Conservation (phyloP, 179 eudicot genomes). For the Vitellaria paradoxa region DNA sequence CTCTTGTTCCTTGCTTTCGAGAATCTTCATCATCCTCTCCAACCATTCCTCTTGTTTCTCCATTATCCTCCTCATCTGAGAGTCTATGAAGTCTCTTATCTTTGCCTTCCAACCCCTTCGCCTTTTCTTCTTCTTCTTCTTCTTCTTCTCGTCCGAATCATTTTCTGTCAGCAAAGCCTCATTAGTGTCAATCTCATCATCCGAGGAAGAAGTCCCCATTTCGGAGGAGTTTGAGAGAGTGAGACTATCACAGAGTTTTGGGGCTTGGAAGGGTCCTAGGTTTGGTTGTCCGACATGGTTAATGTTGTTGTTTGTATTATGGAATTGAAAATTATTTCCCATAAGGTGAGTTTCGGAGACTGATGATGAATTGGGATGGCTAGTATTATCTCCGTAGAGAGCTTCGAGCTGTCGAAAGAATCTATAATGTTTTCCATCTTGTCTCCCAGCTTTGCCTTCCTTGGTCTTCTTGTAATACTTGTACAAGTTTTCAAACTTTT, state of each 20-base stretch:
- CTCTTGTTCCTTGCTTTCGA: constrained; percentile 66
- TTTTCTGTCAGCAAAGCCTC: constrained; percentile 6
- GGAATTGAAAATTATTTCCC: constrained; percentile 24
- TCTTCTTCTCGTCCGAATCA: constrained; percentile 24
- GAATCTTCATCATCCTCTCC: constrained; percentile 58
- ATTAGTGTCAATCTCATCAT: constrained; percentile 30
- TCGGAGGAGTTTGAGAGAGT: constrained; percentile 69
- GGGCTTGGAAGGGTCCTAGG: constrained; percentile 24
- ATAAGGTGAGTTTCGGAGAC: constrained; percentile 28
- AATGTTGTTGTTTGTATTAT: constrained; percentile 5
- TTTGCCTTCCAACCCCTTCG: constrained; percentile 65
- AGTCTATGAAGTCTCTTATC: constrained; percentile 67
- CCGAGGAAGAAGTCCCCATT: constrained; percentile 45
- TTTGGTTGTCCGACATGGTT: neutral
- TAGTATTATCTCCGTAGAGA: constrained; percentile 50
- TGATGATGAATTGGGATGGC: constrained; percentile 17
- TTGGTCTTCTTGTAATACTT: constrained; percentile 92
- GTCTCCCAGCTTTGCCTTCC: constrained; percentile 86
- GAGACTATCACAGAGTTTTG: constrained; percentile 31
- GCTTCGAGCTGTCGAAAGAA: constrained; percentile 87
- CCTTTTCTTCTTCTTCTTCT: constrained; percentile 22
- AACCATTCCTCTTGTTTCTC: constrained; percentile 76
- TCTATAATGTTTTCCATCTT: constrained; percentile 81
- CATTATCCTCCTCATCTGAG: constrained; percentile 74
- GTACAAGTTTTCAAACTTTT: constrained; percentile 80